A percentile compares a stretch with the other conserved stretches of the same genome.
Evolutionary conservation across 129 eudicot species (phyloP).

Genomic region (Calendula officinalis): DNA sequence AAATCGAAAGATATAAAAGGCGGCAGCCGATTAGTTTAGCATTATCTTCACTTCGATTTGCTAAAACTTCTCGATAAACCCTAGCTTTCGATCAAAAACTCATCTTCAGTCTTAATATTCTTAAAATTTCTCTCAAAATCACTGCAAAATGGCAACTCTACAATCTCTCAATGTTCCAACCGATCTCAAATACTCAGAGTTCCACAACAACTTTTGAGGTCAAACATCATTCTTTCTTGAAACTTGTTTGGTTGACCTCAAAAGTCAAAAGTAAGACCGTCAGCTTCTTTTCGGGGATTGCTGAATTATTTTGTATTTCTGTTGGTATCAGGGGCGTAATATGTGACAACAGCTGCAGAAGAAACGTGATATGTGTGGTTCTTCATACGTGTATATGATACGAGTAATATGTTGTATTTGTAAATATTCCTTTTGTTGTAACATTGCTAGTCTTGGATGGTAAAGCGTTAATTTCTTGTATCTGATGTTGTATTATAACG

Average conservation of each 20-base stretch:
- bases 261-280: neutral
- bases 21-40: too few species aligned
- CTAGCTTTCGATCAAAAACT: too few species aligned
- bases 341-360: neutral
- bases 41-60: too few species aligned
- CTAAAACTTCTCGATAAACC: too few species aligned
- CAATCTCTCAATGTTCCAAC: neutral
- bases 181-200: neutral
- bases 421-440: conserved; percentile 3
- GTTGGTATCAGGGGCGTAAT: neutral
- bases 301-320: neutral
- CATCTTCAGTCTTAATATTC: too few species aligned
- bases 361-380: neutral
- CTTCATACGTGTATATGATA: neutral
- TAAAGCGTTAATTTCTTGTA: conserved; percentile 5
- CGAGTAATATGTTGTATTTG: neutral
- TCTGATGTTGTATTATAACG: neutral
- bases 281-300: neutral
- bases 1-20: too few species aligned
- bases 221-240: neutral
- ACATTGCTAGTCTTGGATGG: neutral
- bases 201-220: neutral
- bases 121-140: too few species aligned
- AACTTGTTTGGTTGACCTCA: neutral
- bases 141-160: too few species aligned